Base-by-base conservation (phyloP, 805 yeast genomes). In the Kodamaea laetipori region DNA sequence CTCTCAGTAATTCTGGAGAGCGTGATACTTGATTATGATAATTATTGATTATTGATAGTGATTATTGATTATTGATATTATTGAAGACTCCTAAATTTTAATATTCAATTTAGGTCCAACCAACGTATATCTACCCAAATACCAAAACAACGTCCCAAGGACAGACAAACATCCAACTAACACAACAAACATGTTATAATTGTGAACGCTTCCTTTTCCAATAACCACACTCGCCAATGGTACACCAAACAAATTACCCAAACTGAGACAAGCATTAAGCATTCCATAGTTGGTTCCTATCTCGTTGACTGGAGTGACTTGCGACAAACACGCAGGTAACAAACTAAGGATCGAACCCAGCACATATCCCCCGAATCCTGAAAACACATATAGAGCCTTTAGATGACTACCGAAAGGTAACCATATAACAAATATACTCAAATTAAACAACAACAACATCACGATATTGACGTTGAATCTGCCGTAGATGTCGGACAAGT, bases 211-310 rank as follows among this genome's bases (percentile, higher is more conserved):
- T 2, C 68, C 64, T 28, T 56, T 43, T 16, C 56, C 57, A 24
- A 68, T 63, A 10, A 65, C 56, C 35, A 55, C 57, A 25, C 67
- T 61, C 8, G 66, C 70, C 15, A 63, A 51, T 4, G 70, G 69
- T n/a, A 65, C 39, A 11, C 67, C 69, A 38, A 64, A 54, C 10
- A 65, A 53, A 43, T 64, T 65, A 9, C 66, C 70, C 24, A 61
- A 36, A 41, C 66, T 60, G 24, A 63, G 51, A 37, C 57, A 52
- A 19, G 63, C 56, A 45, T 64, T 60, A 39, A 67, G 54, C 17
- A 66, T 46, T 1, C 72, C 71, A 43, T 67, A 67, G 27, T 61
- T 58, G 37, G 61, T 62, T 27, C 73, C 73, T 45, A 68, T 62
- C 37, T 66, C 61, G 36, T 60, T 56, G 9, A 63, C 72, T 6